Percentiles rank a stretch among this genome's conserved stretches.
phyloP scores from a whole-genome alignment of 306 rosid genomes.

The Sechiopsis laciniata region DNA sequence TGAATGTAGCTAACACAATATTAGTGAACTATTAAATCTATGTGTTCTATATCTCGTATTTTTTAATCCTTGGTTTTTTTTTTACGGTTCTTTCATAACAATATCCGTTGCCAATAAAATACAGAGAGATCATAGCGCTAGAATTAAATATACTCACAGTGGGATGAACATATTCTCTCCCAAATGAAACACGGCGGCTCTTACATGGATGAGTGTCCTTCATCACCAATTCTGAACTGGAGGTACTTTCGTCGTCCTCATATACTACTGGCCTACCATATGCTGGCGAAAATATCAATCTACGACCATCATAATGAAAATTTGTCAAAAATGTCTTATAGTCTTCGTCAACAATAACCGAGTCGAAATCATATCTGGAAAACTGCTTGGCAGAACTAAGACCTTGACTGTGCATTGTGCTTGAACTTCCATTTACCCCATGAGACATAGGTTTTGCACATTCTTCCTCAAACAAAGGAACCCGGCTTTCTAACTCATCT shows the following conservation, averaged over 20 bases:
- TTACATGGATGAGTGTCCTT: conserved; percentile 33
- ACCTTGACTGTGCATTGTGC: not conserved
- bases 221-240: conserved; percentile 35
- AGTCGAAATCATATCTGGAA: conserved; percentile 7
- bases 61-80: too few relatives aligned
- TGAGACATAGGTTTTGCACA: not conserved
- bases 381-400: not conserved
- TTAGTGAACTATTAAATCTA: too few relatives aligned
- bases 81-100: too few relatives aligned
- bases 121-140: not conserved
- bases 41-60: too few relatives aligned
- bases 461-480: conserved; percentile 3
- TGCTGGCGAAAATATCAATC: conserved; percentile 3
- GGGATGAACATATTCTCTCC: conserved; percentile 1
- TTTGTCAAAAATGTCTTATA: conserved; percentile 25
- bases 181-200: conserved; percentile 25
- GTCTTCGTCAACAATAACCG: conserved; percentile 29
- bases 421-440: not conserved
- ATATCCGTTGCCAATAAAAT: not conserved
- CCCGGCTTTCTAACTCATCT: not conserved
- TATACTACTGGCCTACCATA: conserved; percentile 19
- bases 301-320: conserved; percentile 18
- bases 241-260: conserved; percentile 24
- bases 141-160: not conserved
- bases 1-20: too few relatives aligned